A percentile compares a stretch with the other conserved stretches of the same genome.
Conservation (phyloP, 176 grass and related monocot species). For the Saccharum spontaneum region DNA sequence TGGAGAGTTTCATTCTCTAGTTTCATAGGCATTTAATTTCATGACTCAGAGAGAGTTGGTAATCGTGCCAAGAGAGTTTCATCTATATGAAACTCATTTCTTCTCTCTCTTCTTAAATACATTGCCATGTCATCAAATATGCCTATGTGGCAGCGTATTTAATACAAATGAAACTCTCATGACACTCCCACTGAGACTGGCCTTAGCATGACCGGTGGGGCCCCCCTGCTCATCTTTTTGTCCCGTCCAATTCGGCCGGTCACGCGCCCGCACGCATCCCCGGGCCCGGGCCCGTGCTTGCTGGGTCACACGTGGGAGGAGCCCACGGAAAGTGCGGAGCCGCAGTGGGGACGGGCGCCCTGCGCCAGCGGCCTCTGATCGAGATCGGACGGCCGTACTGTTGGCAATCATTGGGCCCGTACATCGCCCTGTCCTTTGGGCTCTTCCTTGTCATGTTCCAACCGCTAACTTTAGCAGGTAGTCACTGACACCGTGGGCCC, state of each 20-base stretch:
- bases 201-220: not conserved
- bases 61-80: no score
- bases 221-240: not conserved
- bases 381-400: conserved; percentile 48
- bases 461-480: not conserved
- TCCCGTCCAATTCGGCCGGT: conserved; percentile 9
- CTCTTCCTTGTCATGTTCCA: not conserved
- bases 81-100: no score
- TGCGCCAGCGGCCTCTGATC: conserved; percentile 37
- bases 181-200: no score
- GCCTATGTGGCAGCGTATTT: no score
- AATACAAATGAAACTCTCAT: no score
- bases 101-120: no score
- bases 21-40: no score
- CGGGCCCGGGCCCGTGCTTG: not conserved
- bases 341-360: not conserved
- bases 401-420: conserved; percentile 33
- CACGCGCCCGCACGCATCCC: conserved; percentile 15
- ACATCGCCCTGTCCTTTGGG: conserved; percentile 4
- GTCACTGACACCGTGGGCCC: conserved; percentile 4
- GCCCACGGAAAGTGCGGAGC: conserved; percentile 7
- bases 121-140: no score
- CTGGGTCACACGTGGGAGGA: not conserved
- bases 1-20: no score
- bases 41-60: no score